Percentiles rank a stretch among this genome's conserved stretches.
Evolutionary conservation across 306 rosid genomes (phyloP).

Genomic region (Casuarina glauca): DNA sequence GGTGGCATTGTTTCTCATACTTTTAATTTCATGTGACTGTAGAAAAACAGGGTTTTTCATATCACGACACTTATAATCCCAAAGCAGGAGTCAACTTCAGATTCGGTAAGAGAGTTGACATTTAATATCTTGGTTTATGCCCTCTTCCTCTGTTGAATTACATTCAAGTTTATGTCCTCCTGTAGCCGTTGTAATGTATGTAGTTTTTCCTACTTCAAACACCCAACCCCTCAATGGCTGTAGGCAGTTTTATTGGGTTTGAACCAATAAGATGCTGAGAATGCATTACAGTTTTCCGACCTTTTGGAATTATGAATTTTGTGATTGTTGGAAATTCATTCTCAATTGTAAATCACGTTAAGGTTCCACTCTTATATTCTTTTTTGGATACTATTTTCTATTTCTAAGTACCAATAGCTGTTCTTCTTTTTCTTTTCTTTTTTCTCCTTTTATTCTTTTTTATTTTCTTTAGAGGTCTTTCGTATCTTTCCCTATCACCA

Average conservation of each 20-base stretch:
- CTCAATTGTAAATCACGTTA: not conserved
- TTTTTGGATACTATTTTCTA: not conserved
- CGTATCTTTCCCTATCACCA: not conserved
- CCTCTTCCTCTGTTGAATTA: not conserved
- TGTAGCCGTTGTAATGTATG: conserved; percentile 19
- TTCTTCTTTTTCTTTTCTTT: not conserved
- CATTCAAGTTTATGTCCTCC: conserved; percentile 20
- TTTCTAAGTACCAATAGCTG: not conserved
- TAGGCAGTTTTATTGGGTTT: conserved; percentile 14
- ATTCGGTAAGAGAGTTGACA: conserved; percentile 66
- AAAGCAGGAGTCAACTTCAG: conserved; percentile 97
- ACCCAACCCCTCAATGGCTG: not conserved
- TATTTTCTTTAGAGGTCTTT: not conserved
- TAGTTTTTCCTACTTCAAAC: not conserved
- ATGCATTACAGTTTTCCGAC: not conserved
- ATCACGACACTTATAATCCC: conserved; percentile 92
- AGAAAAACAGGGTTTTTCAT: conserved; percentile 95
- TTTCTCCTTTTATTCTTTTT: no score
- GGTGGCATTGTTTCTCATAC: conserved; percentile 31
- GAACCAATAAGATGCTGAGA: conserved; percentile 12
- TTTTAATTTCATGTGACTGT: conserved; percentile 43
- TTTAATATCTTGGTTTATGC: conserved; percentile 16
- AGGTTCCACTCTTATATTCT: not conserved
- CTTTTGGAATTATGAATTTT: not conserved
- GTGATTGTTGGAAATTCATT: conserved; percentile 21